Base-by-base conservation (phyloP, 495 filamentous ascomycete genomes). In the Choiromyces venosus region DNA sequence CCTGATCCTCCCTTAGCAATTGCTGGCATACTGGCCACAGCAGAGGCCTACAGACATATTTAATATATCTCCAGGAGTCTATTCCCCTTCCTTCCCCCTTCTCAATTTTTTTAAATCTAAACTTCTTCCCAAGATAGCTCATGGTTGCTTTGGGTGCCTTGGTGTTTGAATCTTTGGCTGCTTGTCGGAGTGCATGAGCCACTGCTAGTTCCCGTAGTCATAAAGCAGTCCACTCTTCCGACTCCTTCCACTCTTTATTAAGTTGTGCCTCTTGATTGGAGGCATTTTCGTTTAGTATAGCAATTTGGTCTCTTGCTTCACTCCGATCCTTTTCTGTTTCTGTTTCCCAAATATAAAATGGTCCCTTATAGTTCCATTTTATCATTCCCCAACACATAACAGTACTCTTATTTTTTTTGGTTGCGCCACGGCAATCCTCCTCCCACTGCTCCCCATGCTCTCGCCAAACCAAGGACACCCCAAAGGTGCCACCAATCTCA, bases 351-450 rank as follows among this genome's bases (percentile, higher is more conserved):
- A n/a, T n/a, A n/a, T n/a, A n/a, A 10, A 73, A 73, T 36, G 37
- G n/a, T 16, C 39, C 71, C 38, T 65, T 73, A 25, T 65, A 64
- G 10, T 29, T 39, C 56, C 71, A 73, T 38, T 16, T 69, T 19
- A 73, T 73, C 66, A 73, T 69, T 12, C 33, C 66, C 42, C 39
- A 73, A 69, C 40, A 69, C 44, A 73, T 73, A 42, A 69, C 42
- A 36, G 40, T 52, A 7, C 8, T 14, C 9, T 21, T 0, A n/a
- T 67, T 46, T 69, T 64, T 73, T 69, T 73, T 72, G 36, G 21
- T 72, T 37, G 52, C 37, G 35, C 70, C 39, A 19, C 21, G 19
- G 66, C 70, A 66, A 40, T 29, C 36, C 21, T 37, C 19, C 4
- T 71, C 29, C 69, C 56, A 65, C 46, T 71, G 33, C 40, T 71